phyloP scores from a whole-genome alignment of 2,329 filamentous ascomycete species.

The Colletotrichum lupini region DNA sequence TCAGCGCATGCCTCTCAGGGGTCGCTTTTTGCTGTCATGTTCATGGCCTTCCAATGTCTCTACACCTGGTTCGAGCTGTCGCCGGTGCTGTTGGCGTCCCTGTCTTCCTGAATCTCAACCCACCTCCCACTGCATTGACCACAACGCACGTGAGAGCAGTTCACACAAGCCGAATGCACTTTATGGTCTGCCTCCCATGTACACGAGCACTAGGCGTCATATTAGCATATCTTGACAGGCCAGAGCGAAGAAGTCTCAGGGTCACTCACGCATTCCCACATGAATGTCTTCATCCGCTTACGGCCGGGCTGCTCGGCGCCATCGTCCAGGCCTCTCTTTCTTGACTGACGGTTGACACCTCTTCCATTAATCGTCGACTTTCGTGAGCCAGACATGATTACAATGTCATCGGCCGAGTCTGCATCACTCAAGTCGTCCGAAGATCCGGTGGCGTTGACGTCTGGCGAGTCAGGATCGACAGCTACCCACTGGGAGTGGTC shows the following conservation, averaged over 20 bases:
- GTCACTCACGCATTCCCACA: slow-evolving; percentile 46
- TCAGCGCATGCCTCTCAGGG: background rate
- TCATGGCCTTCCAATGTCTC: background rate
- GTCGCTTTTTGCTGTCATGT: background rate
- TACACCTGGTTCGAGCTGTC: background rate
- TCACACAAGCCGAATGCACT: slow-evolving; percentile 9
- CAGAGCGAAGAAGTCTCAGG: background rate
- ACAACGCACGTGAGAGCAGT: slow-evolving; percentile 24
- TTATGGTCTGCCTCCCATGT: background rate
- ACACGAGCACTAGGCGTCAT: slow-evolving; percentile 21
- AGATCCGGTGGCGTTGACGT: slow-evolving; percentile 11
- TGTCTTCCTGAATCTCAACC: background rate
- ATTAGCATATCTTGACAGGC: background rate
- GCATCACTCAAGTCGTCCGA: slow-evolving; percentile 14
- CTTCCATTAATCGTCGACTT: background rate
- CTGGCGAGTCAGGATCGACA: slow-evolving; percentile 43
- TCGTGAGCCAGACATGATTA: background rate
- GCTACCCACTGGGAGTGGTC: slow-evolving; percentile 68
- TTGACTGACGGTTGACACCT: background rate
- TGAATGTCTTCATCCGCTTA: slow-evolving; percentile 34
- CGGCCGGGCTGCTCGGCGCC: slow-evolving; percentile 34
- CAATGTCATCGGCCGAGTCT: slow-evolving; percentile 11
- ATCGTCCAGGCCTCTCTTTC: slow-evolving; percentile 17
- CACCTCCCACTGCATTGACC: background rate
- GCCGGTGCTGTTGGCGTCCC: background rate